Conservation (phyloP, 2,329 filamentous ascomycete genomes). For the Fusarium camptoceras region DNA sequence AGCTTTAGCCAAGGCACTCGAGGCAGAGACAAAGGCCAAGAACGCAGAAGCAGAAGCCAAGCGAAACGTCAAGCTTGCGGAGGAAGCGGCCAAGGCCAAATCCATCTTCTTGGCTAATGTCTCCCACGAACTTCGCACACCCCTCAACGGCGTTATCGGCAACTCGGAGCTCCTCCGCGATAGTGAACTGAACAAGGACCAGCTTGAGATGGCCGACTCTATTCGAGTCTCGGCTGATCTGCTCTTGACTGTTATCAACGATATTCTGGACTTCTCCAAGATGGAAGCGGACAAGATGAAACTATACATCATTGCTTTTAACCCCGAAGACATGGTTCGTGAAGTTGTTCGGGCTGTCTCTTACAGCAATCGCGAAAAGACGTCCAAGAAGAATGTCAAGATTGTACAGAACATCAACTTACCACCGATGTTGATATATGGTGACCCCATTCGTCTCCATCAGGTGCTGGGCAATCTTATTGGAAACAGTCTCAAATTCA, state of each 20-base stretch:
- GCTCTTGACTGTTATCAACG: constrained; percentile 91
- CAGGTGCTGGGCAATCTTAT: constrained; percentile 85
- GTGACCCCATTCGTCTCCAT: constrained; percentile 74
- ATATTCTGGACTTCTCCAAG: constrained; percentile 95
- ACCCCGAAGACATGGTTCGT: constrained; percentile 73
- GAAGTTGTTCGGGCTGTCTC: constrained; percentile 75
- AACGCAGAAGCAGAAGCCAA: constrained; percentile 80
- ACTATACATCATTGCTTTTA: constrained; percentile 77
- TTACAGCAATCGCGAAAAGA: constrained; percentile 73
- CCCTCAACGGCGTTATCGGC: constrained; percentile 88
- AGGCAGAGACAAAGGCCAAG: constrained; percentile 81
- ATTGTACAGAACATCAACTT: constrained; percentile 78
- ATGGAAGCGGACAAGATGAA: constrained; percentile 91
- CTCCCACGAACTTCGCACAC: constrained; percentile 83
- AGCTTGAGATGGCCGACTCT: constrained; percentile 87
- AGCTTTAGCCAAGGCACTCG: constrained; percentile 76
- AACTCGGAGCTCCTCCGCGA: constrained; percentile 87
- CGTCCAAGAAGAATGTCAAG: constrained; percentile 70
- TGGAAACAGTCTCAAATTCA: constrained; percentile 95
- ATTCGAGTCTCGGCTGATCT: constrained; percentile 89
- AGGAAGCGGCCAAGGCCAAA: constrained; percentile 86
- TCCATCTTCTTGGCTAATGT: constrained; percentile 85
- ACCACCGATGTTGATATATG: constrained; percentile 78
- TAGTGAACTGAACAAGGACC: constrained; percentile 78
- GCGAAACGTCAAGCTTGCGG: constrained; percentile 82